Percentiles rank a stretch among this genome's conserved stretches.
These are phyloP conservation scores for Hypericum perforatum DNA, from an alignment of 345 rosid genomes.

Conservation along the genomic window DNA sequence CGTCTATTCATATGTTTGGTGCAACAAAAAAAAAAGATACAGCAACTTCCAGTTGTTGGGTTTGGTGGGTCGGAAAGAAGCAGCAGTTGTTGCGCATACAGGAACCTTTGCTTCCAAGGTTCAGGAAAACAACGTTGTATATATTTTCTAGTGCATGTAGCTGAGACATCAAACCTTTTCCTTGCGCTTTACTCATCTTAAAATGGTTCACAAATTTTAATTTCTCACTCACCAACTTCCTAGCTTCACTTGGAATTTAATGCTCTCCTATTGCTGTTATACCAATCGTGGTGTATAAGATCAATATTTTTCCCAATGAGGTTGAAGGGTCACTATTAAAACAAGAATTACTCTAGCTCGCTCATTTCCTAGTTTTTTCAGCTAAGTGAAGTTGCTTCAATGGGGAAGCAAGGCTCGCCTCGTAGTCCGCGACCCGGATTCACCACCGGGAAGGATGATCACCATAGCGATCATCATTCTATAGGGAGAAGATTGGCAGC, in stretches of 20 bases:
- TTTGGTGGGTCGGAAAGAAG: conserved; percentile 41
- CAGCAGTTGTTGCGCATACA: conserved; percentile 28
- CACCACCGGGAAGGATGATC: conserved; percentile 25
- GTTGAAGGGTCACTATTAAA: conserved; percentile 30
- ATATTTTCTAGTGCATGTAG: conserved; percentile 1
- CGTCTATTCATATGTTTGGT: no score
- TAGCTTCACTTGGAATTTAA: conserved; percentile 45
- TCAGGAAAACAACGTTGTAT: conserved; percentile 5
- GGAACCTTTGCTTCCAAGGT: conserved; percentile 32
- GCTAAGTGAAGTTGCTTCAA: conserved; percentile 7
- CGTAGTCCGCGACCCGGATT: conserved; percentile 31
- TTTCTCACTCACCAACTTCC: conserved; percentile 34
- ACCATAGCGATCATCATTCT: conserved; percentile 46
- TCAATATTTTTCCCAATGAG: conserved; percentile 11
- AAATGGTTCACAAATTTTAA: not conserved
- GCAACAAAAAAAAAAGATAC: conserved; percentile 10
- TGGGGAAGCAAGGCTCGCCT: conserved; percentile 52
- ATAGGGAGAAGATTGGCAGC: conserved; percentile 46
- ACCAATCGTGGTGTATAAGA: not conserved
- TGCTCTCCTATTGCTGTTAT: conserved; percentile 12
- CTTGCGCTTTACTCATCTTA: conserved; percentile 51
- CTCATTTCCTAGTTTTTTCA: conserved; percentile 8
- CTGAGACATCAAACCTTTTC: conserved; percentile 22
- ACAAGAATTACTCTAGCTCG: conserved; percentile 6
- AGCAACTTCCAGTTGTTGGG: conserved; percentile 21